Percentiles rank a stretch among this genome's conserved stretches.
Evolutionary conservation across 2,329 filamentous ascomycete genomes (phyloP).

Genomic region (Ceratocystis diversiconidia): DNA sequence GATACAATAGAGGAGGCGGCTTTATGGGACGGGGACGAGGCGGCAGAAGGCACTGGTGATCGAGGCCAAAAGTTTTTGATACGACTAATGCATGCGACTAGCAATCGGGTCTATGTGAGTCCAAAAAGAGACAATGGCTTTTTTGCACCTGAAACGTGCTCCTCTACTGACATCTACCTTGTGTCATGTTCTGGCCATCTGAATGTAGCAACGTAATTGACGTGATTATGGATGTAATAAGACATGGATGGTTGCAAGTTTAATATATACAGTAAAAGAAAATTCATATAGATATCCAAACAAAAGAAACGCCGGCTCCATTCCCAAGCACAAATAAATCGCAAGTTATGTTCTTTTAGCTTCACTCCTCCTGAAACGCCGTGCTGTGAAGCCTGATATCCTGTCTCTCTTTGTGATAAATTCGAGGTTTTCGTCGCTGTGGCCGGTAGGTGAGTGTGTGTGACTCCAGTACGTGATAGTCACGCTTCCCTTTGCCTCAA

Average conservation of each 20-base stretch:
- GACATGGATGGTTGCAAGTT: background rate
- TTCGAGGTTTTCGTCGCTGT: slow-evolving; percentile 11
- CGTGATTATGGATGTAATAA: background rate
- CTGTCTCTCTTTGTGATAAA: background rate
- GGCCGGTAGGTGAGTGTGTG: slow-evolving; percentile 19
- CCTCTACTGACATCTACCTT: no score
- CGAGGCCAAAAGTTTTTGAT: background rate
- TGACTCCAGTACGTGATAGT: slow-evolving; percentile 24
- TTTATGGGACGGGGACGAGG: slow-evolving; percentile 15
- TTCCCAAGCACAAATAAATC: background rate
- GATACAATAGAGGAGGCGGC: slow-evolving; percentile 14
- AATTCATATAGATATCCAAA: background rate
- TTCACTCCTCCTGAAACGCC: background rate
- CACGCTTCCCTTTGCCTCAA: slow-evolving; percentile 21
- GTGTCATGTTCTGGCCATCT: no score
- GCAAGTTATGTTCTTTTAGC: background rate
- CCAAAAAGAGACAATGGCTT: background rate
- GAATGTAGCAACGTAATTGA: background rate
- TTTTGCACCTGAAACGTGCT: background rate
- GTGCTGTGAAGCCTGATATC: background rate
- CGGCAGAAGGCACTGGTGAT: slow-evolving; percentile 17
- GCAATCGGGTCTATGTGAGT: background rate
- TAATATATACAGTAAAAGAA: background rate
- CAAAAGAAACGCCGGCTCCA: background rate
- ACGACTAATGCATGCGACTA: background rate